Conservation (phyloP, 1,284 basidiomycete species). For the Fomitiporia mediterranea region DNA sequence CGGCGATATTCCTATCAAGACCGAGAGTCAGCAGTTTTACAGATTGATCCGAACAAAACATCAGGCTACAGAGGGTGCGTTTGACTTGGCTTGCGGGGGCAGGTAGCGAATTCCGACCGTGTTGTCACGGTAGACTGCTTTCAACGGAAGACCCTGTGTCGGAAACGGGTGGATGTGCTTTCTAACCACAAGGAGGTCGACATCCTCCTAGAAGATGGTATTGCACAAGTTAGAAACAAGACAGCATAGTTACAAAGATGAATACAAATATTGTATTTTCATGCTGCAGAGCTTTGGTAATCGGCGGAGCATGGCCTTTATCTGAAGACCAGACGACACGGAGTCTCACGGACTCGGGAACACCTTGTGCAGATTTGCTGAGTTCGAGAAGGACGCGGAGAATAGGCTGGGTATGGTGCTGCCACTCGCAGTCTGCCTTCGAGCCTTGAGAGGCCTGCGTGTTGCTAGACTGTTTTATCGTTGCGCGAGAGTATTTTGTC, state of each 20-base stretch:
- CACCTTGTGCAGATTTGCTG: conserved; percentile 42
- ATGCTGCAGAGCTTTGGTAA: background rate
- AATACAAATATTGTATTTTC: conserved; percentile 18
- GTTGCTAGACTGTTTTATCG: conserved; percentile 28
- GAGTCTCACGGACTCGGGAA: conserved; percentile 56
- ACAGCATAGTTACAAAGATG: too few relatives aligned
- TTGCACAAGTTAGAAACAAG: too few relatives aligned
- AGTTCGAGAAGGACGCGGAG: conserved; percentile 58
- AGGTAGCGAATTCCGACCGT: conserved; percentile 71
- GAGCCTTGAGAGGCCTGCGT: conserved; percentile 23
- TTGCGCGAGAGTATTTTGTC: conserved; percentile 64
- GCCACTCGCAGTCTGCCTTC: conserved; percentile 51
- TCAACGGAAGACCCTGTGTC: conserved; percentile 56
- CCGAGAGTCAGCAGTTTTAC: conserved; percentile 4
- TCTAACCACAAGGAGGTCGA: conserved; percentile 58
- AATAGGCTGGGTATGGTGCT: conserved; percentile 67
- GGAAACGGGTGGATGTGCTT: conserved; percentile 23
- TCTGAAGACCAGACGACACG: conserved; percentile 60
- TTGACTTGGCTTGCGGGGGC: conserved; percentile 36
- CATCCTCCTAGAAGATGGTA: conserved; percentile 58
- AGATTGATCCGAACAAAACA: background rate
- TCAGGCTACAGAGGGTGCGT: conserved; percentile 36
- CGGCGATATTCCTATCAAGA: conserved; percentile 54
- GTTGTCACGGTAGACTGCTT: conserved; percentile 68
- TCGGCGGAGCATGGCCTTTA: conserved; percentile 25